These are phyloP conservation scores for Chlorella sp. DNA, from an alignment of 139 green algal genomes.

Conservation along the genomic window DNA sequence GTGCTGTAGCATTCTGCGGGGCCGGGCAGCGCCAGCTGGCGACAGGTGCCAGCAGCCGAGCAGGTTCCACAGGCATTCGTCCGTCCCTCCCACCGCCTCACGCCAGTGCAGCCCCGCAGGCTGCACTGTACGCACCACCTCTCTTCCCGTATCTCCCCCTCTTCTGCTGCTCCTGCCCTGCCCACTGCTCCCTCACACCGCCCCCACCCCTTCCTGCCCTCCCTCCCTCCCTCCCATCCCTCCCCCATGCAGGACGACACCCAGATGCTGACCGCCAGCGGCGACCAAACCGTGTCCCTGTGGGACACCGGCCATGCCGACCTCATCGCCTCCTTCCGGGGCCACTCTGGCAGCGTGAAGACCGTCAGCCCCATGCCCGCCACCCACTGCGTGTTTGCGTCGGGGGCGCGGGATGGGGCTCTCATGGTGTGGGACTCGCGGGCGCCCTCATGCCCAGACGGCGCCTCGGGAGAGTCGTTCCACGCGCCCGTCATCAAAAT, in stretches of 20 bases:
- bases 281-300: constrained; percentile 72
- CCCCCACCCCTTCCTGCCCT: not conserved
- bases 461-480: not conserved
- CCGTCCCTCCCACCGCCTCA: not conserved
- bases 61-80: not conserved
- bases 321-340: constrained; percentile 52
- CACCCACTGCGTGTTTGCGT: constrained; percentile 71
- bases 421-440: constrained; percentile 82
- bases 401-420: constrained; percentile 72
- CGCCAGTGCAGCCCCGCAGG: too few species aligned
- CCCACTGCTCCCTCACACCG: too few species aligned
- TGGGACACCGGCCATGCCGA: constrained; percentile 68
- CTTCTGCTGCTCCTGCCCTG: not conserved
- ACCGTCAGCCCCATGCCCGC: constrained; percentile 48
- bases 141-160: not conserved
- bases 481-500: constrained; percentile 25
- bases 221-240: not conserved
- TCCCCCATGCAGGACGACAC: constrained; percentile 70
- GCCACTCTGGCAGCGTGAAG: constrained; percentile 82
- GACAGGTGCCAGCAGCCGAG: not conserved
- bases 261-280: constrained; percentile 76
- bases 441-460: not conserved
- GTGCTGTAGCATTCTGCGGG: not conserved
- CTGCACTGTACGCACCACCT: not conserved
- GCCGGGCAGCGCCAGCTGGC: not conserved